A percentile compares a stretch with the other conserved stretches of the same genome.
Evolutionary conservation across 169 alveolate species (phyloP).

Genomic region (Neospora caninum): DNA sequence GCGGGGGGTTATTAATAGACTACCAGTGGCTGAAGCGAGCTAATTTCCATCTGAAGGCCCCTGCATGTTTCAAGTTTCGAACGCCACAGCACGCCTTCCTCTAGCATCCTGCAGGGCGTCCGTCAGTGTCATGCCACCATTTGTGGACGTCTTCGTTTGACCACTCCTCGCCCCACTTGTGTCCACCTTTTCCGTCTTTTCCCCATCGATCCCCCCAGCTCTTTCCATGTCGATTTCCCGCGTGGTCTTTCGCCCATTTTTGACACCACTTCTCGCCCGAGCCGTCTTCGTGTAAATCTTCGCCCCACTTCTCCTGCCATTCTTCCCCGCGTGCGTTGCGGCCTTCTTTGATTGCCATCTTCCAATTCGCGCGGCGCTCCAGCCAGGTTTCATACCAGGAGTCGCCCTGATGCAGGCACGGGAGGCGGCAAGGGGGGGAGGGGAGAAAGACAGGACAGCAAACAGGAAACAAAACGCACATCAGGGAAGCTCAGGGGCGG

Average conservation of each 20-base stretch:
- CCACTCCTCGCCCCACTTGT: slow-evolving; percentile 68
- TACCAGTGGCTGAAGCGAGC: too few species aligned
- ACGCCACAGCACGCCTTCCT: background rate
- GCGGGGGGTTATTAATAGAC: too few species aligned
- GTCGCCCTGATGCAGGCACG: slow-evolving; percentile 39
- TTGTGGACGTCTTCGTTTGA: slow-evolving; percentile 48
- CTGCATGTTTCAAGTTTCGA: too few species aligned
- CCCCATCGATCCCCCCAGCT: slow-evolving; percentile 71
- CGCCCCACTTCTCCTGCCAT: slow-evolving; percentile 65
- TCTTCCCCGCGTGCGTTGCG: slow-evolving; percentile 18
- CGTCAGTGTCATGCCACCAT: slow-evolving; percentile 64
- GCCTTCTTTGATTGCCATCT: slow-evolving; percentile 48
- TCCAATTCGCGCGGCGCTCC: slow-evolving; percentile 37
- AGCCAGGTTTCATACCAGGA: slow-evolving; percentile 59
- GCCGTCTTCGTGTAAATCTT: slow-evolving; percentile 41
- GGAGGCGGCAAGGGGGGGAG: background rate
- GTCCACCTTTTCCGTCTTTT: slow-evolving; percentile 60
- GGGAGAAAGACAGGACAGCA: too few species aligned
- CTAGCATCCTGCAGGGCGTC: slow-evolving; percentile 66
- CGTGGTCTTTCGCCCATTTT: background rate
- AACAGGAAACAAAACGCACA: too few species aligned
- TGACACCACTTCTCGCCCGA: slow-evolving; percentile 55
- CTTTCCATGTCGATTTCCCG: slow-evolving; percentile 37
- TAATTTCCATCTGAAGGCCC: too few species aligned
- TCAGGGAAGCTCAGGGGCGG: too few species aligned